phyloP scores from a whole-genome alignment of 805 yeast genomes.

The Saccharomyces mikatae region DNA sequence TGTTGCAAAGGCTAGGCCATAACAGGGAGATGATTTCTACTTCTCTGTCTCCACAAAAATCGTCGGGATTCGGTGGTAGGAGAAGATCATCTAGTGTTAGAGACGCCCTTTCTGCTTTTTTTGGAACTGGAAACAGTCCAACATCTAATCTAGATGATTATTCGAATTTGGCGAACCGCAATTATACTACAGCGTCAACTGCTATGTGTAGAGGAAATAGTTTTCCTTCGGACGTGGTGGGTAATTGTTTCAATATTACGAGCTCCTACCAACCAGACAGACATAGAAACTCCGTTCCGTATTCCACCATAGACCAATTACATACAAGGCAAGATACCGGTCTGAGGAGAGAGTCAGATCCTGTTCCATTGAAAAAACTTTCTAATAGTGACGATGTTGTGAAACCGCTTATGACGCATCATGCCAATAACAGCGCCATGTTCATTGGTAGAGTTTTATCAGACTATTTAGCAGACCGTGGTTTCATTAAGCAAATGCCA shows the following conservation, averaged over 20 bases:
- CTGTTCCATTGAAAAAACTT: background rate
- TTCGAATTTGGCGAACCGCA: background rate
- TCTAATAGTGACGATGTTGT: background rate
- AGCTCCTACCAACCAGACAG: background rate
- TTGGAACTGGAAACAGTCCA: background rate
- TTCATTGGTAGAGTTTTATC: background rate
- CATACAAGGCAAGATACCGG: background rate
- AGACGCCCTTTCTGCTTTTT: background rate
- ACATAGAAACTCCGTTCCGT: background rate
- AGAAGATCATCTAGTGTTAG: constrained; percentile 1
- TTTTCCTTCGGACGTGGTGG: background rate
- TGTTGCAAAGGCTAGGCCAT: background rate
- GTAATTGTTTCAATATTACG: background rate
- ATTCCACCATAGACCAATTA: background rate
- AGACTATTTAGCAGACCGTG: constrained; percentile 20
- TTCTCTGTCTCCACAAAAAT: background rate
- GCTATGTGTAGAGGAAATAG: background rate
- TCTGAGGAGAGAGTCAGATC: background rate
- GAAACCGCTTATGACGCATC: background rate
- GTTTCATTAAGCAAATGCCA: constrained; percentile 15
- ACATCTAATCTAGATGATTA: background rate
- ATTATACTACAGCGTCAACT: background rate
- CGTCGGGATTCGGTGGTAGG: background rate
- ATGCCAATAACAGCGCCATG: constrained; percentile 2
- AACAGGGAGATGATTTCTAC: background rate